Evolutionary conservation across 129 eudicot species (phyloP).

Genomic region (Glebionis coronaria): DNA sequence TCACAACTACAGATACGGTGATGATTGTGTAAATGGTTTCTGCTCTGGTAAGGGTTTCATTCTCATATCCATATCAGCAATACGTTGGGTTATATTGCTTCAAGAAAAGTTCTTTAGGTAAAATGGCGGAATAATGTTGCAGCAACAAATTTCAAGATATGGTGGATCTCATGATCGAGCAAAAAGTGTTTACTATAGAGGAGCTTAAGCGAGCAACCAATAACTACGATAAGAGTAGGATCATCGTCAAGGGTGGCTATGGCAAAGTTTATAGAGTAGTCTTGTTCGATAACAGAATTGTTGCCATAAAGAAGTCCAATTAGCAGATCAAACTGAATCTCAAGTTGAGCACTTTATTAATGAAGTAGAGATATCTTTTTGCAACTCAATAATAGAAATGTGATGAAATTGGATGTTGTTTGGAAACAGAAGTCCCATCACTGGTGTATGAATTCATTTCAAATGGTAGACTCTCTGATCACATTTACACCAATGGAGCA

Average conservation of each 20-base stretch:
- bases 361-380: conserved; percentile 37
- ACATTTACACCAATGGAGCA: conserved; percentile 52
- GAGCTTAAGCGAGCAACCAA: conserved; percentile 46
- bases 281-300: conserved; percentile 28
- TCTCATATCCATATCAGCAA: too few relatives aligned
- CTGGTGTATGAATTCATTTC: conserved; percentile 35
- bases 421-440: conserved; percentile 32
- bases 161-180: conserved; percentile 23
- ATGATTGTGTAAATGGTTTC: too few relatives aligned
- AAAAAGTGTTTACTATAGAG: too few relatives aligned
- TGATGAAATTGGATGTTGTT: conserved; percentile 41
- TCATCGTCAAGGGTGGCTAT: conserved; percentile 49
- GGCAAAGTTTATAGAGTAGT: conserved; percentile 48
- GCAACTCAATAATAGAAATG: conserved; percentile 38
- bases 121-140: conserved; percentile 50
- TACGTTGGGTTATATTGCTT: too few relatives aligned
- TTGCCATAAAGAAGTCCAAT: conserved; percentile 44
- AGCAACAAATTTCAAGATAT: conserved; percentile 30
- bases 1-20: too few relatives aligned
- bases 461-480: conserved; percentile 48
- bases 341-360: conserved; percentile 52
- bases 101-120: conserved; percentile 35
- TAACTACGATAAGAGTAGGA: conserved; percentile 38
- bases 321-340: conserved; percentile 13
- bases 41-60: too few relatives aligned